phyloP scores from a whole-genome alignment of 768 basidiomycete genomes.

The Russula emetica region DNA sequence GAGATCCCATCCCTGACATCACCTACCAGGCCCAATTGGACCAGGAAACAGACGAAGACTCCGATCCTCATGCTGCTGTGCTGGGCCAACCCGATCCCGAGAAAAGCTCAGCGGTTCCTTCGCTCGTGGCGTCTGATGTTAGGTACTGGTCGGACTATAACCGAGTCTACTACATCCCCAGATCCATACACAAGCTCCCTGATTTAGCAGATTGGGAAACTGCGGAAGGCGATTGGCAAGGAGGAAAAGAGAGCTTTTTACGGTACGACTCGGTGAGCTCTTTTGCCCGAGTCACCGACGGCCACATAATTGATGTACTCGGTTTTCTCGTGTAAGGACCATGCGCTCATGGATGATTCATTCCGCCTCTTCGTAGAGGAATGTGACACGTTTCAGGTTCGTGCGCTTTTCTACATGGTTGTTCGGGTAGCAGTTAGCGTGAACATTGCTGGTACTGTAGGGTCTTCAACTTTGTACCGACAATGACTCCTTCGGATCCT shows the following conservation, averaged over 20 bases:
- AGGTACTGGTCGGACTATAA: slow-evolving; percentile 70
- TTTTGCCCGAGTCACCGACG: not conserved
- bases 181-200: slow-evolving; percentile 60
- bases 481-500: slow-evolving; percentile 59
- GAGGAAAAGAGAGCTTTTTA: slow-evolving; percentile 48
- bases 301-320: not conserved
- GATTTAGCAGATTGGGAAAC: slow-evolving; percentile 54
- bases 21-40: slow-evolving; percentile 49
- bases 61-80: not conserved
- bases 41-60: slow-evolving; percentile 30
- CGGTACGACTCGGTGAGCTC: slow-evolving; percentile 51
- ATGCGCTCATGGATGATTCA: slow-evolving; percentile 63
- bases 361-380: slow-evolving; percentile 69
- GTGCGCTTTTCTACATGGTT: not conserved
- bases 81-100: not conserved
- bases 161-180: slow-evolving; percentile 59
- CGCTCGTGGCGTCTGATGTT: slow-evolving; percentile 34
- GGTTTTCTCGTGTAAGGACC: slow-evolving; percentile 40
- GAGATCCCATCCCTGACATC: slow-evolving; percentile 50
- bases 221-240: slow-evolving; percentile 52
- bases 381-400: slow-evolving; percentile 68
- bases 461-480: slow-evolving; percentile 69
- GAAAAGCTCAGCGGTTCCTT: not conserved
- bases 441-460: slow-evolving; percentile 38
- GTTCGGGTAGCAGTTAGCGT: not conserved